A percentile compares a stretch with the other conserved stretches of the same genome.
phyloP scores from a whole-genome alignment of 106 monocot species.

The Acanthochlamys bracteata region DNA sequence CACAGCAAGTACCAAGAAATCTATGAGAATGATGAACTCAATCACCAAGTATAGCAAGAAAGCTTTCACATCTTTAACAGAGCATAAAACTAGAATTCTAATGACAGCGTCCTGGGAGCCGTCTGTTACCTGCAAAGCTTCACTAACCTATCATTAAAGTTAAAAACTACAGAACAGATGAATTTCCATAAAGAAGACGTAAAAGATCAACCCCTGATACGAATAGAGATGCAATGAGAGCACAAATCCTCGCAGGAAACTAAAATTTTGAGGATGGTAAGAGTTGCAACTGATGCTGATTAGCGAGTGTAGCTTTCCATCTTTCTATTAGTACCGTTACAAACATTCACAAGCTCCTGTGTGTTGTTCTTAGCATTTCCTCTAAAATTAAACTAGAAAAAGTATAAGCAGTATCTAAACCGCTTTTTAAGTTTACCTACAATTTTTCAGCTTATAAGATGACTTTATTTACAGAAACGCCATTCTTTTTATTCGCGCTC shows the following conservation, averaged over 20 bases:
- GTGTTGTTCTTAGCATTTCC: slow-evolving; percentile 43
- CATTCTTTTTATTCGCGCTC: no score
- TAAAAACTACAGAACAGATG: neutral
- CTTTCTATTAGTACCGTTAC: slow-evolving; percentile 72
- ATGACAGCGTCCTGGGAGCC: slow-evolving; percentile 77
- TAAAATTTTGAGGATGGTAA: slow-evolving; percentile 45
- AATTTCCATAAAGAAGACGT: neutral
- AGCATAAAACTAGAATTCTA: slow-evolving; percentile 84
- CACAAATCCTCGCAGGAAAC: slow-evolving; percentile 55
- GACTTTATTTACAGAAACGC: no score
- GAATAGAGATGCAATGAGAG: neutral
- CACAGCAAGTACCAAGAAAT: neutral
- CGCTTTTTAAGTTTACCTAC: no score
- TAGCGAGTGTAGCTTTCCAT: slow-evolving; percentile 74
- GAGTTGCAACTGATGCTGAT: slow-evolving; percentile 42
- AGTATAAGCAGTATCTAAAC: no score
- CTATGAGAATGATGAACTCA: neutral
- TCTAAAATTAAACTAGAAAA: slow-evolving; percentile 29
- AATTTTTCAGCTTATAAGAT: no score
- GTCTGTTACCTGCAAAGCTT: slow-evolving; percentile 60
- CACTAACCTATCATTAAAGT: slow-evolving; percentile 52
- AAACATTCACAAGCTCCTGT: slow-evolving; percentile 83
- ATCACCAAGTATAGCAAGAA: neutral
- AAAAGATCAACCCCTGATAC: neutral
- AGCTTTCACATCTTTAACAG: slow-evolving; percentile 80